A percentile compares a stretch with the other conserved stretches of the same genome.
phyloP scores from a whole-genome alignment of 2,329 filamentous ascomycete species.

The Samsoniella hepiali region DNA sequence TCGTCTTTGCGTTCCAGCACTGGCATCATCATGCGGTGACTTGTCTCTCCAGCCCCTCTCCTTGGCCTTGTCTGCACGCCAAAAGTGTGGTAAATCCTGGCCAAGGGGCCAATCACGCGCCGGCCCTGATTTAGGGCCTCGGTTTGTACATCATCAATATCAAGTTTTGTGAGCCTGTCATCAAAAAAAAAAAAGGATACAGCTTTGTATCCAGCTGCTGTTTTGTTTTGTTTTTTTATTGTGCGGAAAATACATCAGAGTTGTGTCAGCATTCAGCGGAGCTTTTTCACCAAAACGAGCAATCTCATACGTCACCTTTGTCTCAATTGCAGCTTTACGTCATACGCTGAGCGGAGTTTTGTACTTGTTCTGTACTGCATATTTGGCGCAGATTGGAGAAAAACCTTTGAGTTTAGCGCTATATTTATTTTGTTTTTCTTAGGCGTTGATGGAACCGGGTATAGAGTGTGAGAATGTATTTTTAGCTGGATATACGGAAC shows the following conservation, averaged over 20 bases:
- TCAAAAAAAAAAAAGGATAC: neutral
- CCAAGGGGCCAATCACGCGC: neutral
- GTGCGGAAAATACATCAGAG: neutral
- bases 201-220: neutral
- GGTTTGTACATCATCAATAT: constrained; percentile 4
- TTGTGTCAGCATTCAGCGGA: constrained; percentile 11
- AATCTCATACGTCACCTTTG: neutral
- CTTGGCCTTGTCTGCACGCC: neutral
- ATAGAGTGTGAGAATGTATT: constrained; percentile 9
- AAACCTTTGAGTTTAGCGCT: neutral
- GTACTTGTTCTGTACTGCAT: neutral
- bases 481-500: constrained; percentile 5
- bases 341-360: neutral
- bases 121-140: neutral
- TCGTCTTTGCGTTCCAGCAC: neutral
- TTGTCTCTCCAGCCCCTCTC: constrained; percentile 11
- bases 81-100: neutral
- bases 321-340: constrained; percentile 1
- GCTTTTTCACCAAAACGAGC: neutral
- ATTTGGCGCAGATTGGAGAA: neutral
- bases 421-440: neutral
- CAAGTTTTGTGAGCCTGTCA: neutral
- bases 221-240: neutral
- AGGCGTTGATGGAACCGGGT: neutral
- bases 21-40: constrained; percentile 16